Percentiles rank a stretch among this genome's conserved stretches.
These are phyloP conservation scores for Ampelomyces quisqualis DNA, from an alignment of 2,329 filamentous ascomycete genomes.

Conservation along the genomic window DNA sequence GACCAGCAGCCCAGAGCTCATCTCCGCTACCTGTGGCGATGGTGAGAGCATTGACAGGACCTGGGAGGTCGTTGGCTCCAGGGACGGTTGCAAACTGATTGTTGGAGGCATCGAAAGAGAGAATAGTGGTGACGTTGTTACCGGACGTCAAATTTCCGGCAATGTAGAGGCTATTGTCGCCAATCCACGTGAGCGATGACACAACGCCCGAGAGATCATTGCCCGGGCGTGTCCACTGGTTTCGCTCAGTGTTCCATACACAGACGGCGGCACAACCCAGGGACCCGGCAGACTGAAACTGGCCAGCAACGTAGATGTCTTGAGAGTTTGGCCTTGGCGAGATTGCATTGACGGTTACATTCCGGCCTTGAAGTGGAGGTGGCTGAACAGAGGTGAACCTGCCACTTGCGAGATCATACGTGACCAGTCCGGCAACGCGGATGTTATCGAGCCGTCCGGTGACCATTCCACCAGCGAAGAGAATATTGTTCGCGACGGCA, in stretches of 20 bases:
- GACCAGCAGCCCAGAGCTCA: constrained; percentile 81
- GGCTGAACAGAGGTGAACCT: constrained; percentile 68
- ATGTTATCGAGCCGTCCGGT: constrained; percentile 67
- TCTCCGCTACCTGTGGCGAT: constrained; percentile 70
- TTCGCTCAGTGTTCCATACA: constrained; percentile 67
- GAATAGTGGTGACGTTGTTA: constrained; percentile 66
- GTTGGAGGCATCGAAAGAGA: constrained; percentile 68
- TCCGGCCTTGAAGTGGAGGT: constrained; percentile 68
- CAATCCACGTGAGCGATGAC: constrained; percentile 73
- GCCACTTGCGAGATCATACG: constrained; percentile 71
- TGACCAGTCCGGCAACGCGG: constrained; percentile 70
- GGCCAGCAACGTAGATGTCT: constrained; percentile 83
- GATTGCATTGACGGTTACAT: constrained; percentile 75
- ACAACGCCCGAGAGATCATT: constrained; percentile 70
- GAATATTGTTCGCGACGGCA: constrained; percentile 49
- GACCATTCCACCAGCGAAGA: constrained; percentile 82
- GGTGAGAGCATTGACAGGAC: constrained; percentile 74
- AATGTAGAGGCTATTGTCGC: constrained; percentile 68
- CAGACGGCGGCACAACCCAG: constrained; percentile 82
- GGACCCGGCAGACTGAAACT: constrained; percentile 78
- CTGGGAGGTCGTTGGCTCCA: constrained; percentile 68
- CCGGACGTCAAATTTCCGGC: constrained; percentile 74
- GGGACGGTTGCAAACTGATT: constrained; percentile 66
- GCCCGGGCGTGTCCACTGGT: constrained; percentile 80
- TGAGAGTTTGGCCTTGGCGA: constrained; percentile 67